Conservation (phyloP, 2,329 filamentous ascomycete species). For the Penicillium verrucosum region DNA sequence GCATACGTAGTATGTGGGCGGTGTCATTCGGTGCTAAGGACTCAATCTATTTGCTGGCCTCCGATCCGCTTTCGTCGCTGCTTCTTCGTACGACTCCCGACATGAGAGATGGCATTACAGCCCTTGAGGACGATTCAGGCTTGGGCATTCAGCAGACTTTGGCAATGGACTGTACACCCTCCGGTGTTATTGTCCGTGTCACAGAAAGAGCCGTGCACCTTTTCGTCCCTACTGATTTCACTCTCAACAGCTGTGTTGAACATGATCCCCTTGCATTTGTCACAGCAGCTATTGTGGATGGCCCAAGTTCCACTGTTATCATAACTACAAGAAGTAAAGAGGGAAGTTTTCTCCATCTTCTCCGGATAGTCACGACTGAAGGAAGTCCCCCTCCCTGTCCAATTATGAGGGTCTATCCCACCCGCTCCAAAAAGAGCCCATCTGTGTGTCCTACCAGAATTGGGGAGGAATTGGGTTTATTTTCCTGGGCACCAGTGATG, state of each 20-base stretch:
- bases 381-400: conserved; percentile 19
- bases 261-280: conserved; percentile 27
- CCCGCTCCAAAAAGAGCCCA: conserved; percentile 34
- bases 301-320: conserved; percentile 27
- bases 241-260: conserved; percentile 22
- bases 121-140: conserved; percentile 37
- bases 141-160: conserved; percentile 46
- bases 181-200: conserved; percentile 42
- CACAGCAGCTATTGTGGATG: conserved; percentile 30
- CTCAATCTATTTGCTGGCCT: conserved; percentile 41
- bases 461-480: conserved; percentile 29
- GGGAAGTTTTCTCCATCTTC: conserved; percentile 29
- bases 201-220: conserved; percentile 39
- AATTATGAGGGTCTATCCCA: conserved; percentile 22
- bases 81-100: conserved; percentile 39
- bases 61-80: conserved; percentile 41
- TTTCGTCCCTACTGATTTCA: conserved; percentile 22
- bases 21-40: conserved; percentile 34
- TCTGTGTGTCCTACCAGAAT: conserved; percentile 34
- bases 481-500: conserved; percentile 42
- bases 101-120: conserved; percentile 38
- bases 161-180: conserved; percentile 39
- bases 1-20: conserved; percentile 45
- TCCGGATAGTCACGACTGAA: conserved; percentile 19
- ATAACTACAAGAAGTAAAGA: conserved; percentile 27